Evolutionary conservation across 129 eudicot species (phyloP), one percentile per base, ranked within the genome.

Genomic region (Apium graveolens): DNA sequence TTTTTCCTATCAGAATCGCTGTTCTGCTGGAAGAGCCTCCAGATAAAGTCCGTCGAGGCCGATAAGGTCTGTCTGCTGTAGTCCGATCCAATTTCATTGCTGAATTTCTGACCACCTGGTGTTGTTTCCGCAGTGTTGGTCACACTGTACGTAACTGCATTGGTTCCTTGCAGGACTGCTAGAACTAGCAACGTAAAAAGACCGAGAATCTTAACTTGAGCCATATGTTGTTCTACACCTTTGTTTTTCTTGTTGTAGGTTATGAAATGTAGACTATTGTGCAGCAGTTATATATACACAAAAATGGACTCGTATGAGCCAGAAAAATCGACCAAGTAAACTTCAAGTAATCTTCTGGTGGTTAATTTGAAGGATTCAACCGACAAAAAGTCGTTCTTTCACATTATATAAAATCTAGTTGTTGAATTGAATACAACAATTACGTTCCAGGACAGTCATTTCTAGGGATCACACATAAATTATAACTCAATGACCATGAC

Each of bases 81-180:
- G 41, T 74, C 81, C 14, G 7, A 42, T 2, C 97, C 96, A 6
- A 60, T 60, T 14, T 31, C 45, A 26, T 76, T 68, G 21, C 26
- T 78, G 86, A 89, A 93, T 11, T 78, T 80, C 62, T 70, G 60
- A 0, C 98, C 97, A 7, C 97, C 98, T 0, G 86, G 85, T 44
- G 93, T 86, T 38, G 74, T 1, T 42, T 84, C 42, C 3, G 92
- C 91, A 2, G 38, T 53, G 86, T 91, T 87, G 70, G 85, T 78
- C 45, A 82, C 86, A 5, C 62, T 62, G 85, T 89, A 91, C 71
- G 81, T 80, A 14, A 91, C 91, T 49, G 93, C 97, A 16, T 73
- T 16, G 39, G 57, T 73, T 10, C 49, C 76, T 74, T 72, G 86
- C 16, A 82, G 44, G 62, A 74, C 38, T 73, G 88, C 87, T 21